phyloP scores from a whole-genome alignment of 495 filamentous ascomycete species.

The Astrothelium macrocarpum region DNA sequence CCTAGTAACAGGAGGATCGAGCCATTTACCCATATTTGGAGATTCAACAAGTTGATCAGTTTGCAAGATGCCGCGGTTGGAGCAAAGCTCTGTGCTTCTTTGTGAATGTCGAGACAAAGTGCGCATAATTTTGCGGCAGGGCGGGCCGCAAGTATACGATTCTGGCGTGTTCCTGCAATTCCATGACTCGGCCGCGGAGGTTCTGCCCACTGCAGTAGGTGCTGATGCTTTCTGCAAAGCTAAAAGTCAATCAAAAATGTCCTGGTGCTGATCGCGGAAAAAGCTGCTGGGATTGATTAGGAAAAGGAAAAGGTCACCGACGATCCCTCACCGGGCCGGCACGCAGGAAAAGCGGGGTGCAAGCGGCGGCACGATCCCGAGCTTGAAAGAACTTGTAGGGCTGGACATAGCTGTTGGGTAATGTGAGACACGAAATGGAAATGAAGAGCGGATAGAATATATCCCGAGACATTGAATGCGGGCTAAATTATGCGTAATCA shows the following conservation, averaged over 20 bases:
- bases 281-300: neutral
- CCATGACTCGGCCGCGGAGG: neutral
- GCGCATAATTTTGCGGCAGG: neutral
- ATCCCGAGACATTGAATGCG: neutral
- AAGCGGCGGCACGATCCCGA: neutral
- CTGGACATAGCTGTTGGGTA: neutral
- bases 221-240: constrained; percentile 4
- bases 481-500: neutral
- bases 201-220: constrained; percentile 3
- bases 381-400: neutral
- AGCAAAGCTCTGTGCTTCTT: neutral
- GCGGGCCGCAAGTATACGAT: neutral
- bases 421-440: neutral
- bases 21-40: neutral
- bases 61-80: neutral
- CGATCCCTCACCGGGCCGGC: constrained; percentile 5
- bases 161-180: neutral
- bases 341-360: constrained; percentile 1
- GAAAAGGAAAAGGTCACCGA: neutral
- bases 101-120: neutral
- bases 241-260: neutral
- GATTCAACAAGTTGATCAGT: neutral
- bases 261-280: constrained; percentile 6
- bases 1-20: neutral
- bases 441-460: neutral